Evolutionary conservation across 495 filamentous ascomycete genomes (phyloP).

Genomic region (Pyrenula aspistea): DNA sequence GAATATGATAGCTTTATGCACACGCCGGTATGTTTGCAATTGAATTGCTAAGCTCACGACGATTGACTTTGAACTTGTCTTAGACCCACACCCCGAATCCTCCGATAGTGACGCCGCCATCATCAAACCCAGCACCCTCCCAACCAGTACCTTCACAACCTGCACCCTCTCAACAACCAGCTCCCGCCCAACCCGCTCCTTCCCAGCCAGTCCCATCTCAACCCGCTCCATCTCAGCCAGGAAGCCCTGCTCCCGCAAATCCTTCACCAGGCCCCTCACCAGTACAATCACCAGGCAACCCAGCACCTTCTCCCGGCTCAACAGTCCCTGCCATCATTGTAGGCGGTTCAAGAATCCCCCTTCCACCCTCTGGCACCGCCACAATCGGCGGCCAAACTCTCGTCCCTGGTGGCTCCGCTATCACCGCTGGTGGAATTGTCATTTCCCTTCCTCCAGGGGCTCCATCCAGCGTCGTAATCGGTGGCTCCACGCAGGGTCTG

Average conservation of each 20-base stretch:
- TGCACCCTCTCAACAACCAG: neutral
- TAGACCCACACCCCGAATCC: neutral
- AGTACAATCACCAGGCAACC: neutral
- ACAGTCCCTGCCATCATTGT: neutral
- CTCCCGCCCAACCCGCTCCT: neutral
- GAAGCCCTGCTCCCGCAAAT: neutral
- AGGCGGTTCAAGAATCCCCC: neutral
- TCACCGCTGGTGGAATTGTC: constrained; percentile 3
- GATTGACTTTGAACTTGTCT: neutral
- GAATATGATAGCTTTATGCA: neutral
- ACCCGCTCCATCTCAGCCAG: neutral
- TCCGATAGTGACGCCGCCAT: neutral
- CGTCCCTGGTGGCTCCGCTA: neutral
- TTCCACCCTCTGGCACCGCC: neutral
- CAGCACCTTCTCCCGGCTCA: neutral
- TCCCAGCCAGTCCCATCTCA: neutral
- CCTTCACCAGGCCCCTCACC: neutral
- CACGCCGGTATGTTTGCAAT: neutral
- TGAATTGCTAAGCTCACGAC: neutral
- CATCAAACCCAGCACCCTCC: neutral
- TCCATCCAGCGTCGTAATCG: neutral
- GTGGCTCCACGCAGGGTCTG: neutral
- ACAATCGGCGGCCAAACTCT: constrained; percentile 2
- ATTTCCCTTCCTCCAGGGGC: constrained; percentile 4
- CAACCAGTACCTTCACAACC: neutral